These are phyloP conservation scores for Diutina sp. DNA, from an alignment of 1,139 yeast species.

Conservation along the genomic window DNA sequence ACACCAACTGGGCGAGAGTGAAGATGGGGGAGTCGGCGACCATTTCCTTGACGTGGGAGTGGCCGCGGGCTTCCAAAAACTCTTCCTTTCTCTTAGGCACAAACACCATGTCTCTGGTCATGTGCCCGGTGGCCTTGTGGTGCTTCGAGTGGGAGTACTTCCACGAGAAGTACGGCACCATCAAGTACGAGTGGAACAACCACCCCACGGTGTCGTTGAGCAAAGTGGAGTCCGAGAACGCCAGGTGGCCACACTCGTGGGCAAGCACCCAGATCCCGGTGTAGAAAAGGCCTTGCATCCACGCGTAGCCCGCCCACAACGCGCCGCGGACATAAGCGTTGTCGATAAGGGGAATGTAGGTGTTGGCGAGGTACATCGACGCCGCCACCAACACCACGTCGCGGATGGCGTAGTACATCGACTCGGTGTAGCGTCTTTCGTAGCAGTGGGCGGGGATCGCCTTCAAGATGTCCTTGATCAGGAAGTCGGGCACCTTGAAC, in stretches of 20 bases:
- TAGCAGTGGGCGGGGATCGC: constrained; percentile 55
- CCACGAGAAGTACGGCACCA: constrained; percentile 56
- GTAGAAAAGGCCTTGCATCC: constrained; percentile 30
- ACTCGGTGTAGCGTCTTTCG: constrained; percentile 35
- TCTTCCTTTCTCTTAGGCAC: constrained; percentile 42
- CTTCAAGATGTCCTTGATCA: constrained; percentile 46
- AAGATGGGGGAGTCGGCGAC: constrained; percentile 42
- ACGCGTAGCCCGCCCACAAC: constrained; percentile 43
- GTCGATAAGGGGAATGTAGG: constrained; percentile 28
- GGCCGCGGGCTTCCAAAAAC: constrained; percentile 16
- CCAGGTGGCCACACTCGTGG: constrained; percentile 58
- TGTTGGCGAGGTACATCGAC: constrained; percentile 34
- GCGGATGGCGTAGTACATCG: constrained; percentile 44
- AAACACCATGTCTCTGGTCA: constrained; percentile 49
- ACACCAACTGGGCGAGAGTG: constrained; percentile 27
- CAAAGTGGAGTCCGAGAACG: constrained; percentile 42
- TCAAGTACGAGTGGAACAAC: constrained; percentile 43
- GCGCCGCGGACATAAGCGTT: constrained; percentile 25
- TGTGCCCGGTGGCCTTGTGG: constrained; percentile 52
- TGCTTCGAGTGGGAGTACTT: constrained; percentile 48
- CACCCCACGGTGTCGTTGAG: constrained; percentile 49
- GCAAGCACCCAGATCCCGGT: constrained; percentile 55
- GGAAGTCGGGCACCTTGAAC: constrained; percentile 48
- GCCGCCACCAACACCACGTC: constrained; percentile 34
- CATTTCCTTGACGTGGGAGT: constrained; percentile 26